A percentile compares a stretch with the other conserved stretches of the same genome.
Evolutionary conservation across 2,329 filamentous ascomycete species (phyloP).

Genomic region (Pseudogymnoascus sp.): DNA sequence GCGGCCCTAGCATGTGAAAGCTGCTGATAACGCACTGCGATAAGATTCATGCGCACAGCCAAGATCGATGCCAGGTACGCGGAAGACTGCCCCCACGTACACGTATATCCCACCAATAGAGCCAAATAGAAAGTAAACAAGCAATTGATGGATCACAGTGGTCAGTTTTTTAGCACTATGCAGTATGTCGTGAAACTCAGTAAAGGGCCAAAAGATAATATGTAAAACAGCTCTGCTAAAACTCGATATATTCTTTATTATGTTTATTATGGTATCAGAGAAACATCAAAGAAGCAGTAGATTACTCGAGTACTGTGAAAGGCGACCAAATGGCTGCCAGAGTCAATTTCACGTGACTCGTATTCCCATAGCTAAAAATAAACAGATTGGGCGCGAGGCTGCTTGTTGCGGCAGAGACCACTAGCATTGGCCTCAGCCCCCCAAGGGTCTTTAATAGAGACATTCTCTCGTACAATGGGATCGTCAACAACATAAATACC

Average conservation of each 20-base stretch:
- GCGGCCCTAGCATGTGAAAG: background rate
- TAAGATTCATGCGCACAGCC: background rate
- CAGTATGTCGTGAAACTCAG: background rate
- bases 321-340: background rate
- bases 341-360: background rate
- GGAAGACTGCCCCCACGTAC: background rate
- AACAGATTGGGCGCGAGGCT: constrained; percentile 4
- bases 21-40: constrained; percentile 8
- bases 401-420: constrained; percentile 6
- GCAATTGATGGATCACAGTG: background rate
- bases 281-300: too few relatives aligned
- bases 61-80: constrained; percentile 7
- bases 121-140: background rate
- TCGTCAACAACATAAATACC: constrained; percentile 2
- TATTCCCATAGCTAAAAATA: constrained; percentile 6
- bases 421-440: constrained; percentile 7
- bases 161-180: background rate
- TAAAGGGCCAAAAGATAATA: background rate
- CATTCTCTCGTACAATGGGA: background rate
- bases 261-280: too few relatives aligned
- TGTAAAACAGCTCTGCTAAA: background rate
- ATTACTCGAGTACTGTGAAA: background rate
- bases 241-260: background rate
- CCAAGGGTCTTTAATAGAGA: background rate
- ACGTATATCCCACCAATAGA: background rate